These are phyloP conservation scores for Strigomonas galati DNA, from an alignment of 208 protist species.

Conservation along the genomic window DNA sequence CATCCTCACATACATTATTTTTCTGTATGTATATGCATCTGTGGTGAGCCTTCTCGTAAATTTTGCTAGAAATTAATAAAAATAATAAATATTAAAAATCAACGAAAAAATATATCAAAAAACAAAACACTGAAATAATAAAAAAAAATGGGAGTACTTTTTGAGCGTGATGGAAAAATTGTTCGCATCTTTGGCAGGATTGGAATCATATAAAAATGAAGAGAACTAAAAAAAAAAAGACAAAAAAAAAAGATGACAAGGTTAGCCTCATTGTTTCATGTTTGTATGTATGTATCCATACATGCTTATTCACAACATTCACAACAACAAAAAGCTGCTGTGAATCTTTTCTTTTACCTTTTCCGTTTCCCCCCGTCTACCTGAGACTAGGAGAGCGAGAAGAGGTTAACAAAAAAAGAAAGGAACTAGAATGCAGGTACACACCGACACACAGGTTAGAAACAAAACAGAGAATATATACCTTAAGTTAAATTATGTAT, in stretches of 20 bases:
- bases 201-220: neutral
- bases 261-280: neutral
- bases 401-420: neutral
- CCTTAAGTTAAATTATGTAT: too few relatives aligned
- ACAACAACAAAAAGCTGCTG: too few relatives aligned
- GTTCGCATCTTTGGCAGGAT: neutral
- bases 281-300: neutral
- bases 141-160: neutral
- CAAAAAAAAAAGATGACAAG: conserved; percentile 7
- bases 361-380: too few relatives aligned
- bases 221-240: too few relatives aligned
- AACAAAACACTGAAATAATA: neutral
- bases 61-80: neutral
- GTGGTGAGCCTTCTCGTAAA: too few relatives aligned
- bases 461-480: too few relatives aligned
- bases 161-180: neutral
- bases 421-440: too few relatives aligned
- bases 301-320: neutral
- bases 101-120: conserved; percentile 8
- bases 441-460: too few relatives aligned
- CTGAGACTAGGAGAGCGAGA: neutral
- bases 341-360: too few relatives aligned
- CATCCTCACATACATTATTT: too few relatives aligned
- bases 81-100: neutral
- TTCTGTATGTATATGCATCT: too few relatives aligned